Conservation (phyloP, 108 stramenopile species). For the Nannochloropsis salina region DNA sequence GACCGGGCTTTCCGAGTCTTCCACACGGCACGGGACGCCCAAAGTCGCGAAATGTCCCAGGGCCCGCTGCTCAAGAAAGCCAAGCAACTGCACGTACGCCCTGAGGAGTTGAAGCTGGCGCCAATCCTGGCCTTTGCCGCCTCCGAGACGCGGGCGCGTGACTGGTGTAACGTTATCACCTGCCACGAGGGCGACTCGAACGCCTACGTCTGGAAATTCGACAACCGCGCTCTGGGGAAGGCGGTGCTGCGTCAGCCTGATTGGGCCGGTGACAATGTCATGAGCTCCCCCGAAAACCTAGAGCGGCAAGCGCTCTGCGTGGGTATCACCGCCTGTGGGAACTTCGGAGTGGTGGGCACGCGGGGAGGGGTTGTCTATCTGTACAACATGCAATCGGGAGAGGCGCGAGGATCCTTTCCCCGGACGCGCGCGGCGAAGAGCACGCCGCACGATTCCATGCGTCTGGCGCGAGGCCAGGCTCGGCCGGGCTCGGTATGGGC, state of each 20-base stretch:
- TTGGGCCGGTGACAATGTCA: neutral
- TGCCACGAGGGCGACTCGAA: constrained; percentile 45
- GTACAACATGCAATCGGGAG: constrained; percentile 89
- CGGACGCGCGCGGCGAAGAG: neutral
- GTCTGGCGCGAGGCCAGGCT: neutral
- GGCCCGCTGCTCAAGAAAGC: constrained; percentile 32
- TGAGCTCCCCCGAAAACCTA: neutral
- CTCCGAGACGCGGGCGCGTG: constrained; percentile 49
- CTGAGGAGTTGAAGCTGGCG: constrained; percentile 45
- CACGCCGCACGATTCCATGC: constrained; percentile 22
- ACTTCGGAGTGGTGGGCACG: constrained; percentile 89
- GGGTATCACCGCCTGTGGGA: constrained; percentile 46
- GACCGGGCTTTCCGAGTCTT: constrained; percentile 53
- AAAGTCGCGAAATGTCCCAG: constrained; percentile 52
- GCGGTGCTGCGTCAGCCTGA: neutral
- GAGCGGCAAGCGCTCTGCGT: neutral
- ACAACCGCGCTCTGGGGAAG: constrained; percentile 7
- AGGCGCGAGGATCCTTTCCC: constrained; percentile 73
- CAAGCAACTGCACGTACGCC: neutral
- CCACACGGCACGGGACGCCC: constrained; percentile 54
- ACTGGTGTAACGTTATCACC: constrained; percentile 49
- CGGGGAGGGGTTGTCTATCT: constrained; percentile 78
- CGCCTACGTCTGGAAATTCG: constrained; percentile 43
- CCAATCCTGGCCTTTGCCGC: constrained; percentile 49
- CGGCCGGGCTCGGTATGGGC: neutral